Base-by-base conservation (phyloP, 768 basidiomycete species). In the Thelephora aurantiotincta region DNA sequence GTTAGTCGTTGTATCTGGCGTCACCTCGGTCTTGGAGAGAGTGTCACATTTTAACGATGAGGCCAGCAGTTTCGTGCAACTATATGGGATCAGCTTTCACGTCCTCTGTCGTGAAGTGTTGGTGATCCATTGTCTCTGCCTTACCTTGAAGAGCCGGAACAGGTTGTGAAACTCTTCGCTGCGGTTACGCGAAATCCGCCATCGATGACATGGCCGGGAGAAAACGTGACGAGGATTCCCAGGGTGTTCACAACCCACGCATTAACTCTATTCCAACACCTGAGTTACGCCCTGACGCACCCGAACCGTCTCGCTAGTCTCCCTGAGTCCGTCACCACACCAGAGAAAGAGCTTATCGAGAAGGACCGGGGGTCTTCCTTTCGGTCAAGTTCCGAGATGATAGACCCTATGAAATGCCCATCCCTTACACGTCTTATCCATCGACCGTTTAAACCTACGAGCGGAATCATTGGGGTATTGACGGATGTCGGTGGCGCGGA, bases 231-330 rank as follows among this genome's bases (percentile, higher is more conserved):
- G 46, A 78, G 75, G 54, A 75, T 89, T 5, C 69, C 91, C 37
- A 70, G 71, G 0, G 76, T 75, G 14, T 91, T 88, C 60, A 75
- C 79, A 2, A 68, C 68, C 0, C 77, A 77, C 51, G 79, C 82
- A 0, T 63, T 92, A 16, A 68, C 77, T 30, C 74, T 94, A 20
- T 69, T 96, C 1, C 89, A 91, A 57, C 85, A 91, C 53, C 64
- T 96, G 51, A 92, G 91, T 61, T 91, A 92, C 53, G 85, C 88
- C 0, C 70, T 94, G 43, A 82, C 88, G 0, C 92, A 97, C 61
- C 92, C 92, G 6, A 86, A 92, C 56, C 82, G 91, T 55, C 72
- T 96, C 11, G 78, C 82, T 1, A 81, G 80, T 53, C 68, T 88
- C 22, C 68, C 93, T 54, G 88, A 93, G 49, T 82, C 89, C 5